phyloP scores from a whole-genome alignment of 495 filamentous ascomycete genomes.

The Neurospora discreta region DNA sequence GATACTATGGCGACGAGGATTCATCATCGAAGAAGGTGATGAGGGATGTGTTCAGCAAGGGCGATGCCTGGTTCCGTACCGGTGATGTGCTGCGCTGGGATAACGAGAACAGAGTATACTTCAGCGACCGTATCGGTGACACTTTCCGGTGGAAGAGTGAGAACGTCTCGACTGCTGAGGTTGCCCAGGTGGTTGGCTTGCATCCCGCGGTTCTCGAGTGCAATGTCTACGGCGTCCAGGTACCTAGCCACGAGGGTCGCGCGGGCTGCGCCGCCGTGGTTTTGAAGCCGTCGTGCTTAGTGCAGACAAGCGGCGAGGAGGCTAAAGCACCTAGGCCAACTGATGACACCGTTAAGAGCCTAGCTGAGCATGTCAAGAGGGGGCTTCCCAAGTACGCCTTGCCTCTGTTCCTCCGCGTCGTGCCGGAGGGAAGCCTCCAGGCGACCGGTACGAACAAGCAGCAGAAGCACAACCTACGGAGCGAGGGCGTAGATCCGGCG shows the following conservation, averaged over 20 bases:
- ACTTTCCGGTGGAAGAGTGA: slow-evolving; percentile 95
- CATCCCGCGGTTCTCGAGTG: slow-evolving; percentile 63
- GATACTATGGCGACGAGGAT: slow-evolving; percentile 69
- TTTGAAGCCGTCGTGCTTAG: slow-evolving; percentile 24
- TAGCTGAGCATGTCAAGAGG: slow-evolving; percentile 47
- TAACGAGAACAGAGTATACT: slow-evolving; percentile 63
- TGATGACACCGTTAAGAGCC: slow-evolving; percentile 36
- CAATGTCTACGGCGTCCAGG: slow-evolving; percentile 77
- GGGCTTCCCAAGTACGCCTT: slow-evolving; percentile 62
- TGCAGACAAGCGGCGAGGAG: slow-evolving; percentile 17
- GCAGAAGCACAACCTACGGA: slow-evolving; percentile 61
- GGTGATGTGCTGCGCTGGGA: slow-evolving; percentile 74
- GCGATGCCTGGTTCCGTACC: slow-evolving; percentile 78
- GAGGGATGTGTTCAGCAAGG: slow-evolving; percentile 63
- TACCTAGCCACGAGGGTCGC: slow-evolving; percentile 77
- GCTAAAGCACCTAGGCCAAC: slow-evolving; percentile 11
- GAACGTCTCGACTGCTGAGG: slow-evolving; percentile 82
- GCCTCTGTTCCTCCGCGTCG: slow-evolving; percentile 66
- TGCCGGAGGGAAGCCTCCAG: slow-evolving; percentile 39
- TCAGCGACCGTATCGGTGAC: slow-evolving; percentile 84
- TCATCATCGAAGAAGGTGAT: slow-evolving; percentile 74
- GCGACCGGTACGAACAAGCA: slow-evolving; percentile 83
- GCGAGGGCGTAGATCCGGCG: slow-evolving; percentile 59
- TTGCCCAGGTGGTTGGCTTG: slow-evolving; percentile 57
- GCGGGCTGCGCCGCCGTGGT: slow-evolving; percentile 73